Evolutionary conservation across 1,284 basidiomycete genomes (phyloP), one percentile per base, ranked within the genome.

Genomic region (Testicularia cyperi): DNA sequence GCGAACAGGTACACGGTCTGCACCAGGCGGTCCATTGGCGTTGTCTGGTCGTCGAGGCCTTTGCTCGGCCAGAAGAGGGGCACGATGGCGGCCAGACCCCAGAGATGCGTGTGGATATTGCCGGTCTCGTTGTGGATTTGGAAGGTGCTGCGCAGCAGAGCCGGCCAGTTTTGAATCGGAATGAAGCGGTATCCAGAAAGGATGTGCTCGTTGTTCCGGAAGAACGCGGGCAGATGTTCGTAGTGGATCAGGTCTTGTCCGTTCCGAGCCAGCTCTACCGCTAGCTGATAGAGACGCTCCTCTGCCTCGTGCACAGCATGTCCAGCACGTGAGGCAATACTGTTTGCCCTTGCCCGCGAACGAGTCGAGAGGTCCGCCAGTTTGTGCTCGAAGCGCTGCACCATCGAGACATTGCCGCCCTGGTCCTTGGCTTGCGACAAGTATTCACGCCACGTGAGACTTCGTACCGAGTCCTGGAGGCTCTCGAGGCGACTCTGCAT

Each of bases 41-140:
- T 76, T 14, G 74, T 75, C 37, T 69, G 45, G 14, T 56, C 57
- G 26, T 75, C 74, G 10, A 69, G 44, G 3, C 55, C 66, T 31
- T 68, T 67, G 30, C 58, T 56, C 6, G 71, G 66, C 71, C 71
- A 75, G 44, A 73, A 74, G 44, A 74, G 56, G 5, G 65, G 60
- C 18, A 65, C 39, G 28, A 76, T 62, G 10, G 71, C 54, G 6
- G 65, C 36, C 15, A 72, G 55, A 23, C 74, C 74, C 37, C 64
- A 47, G 1, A 76, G 49, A 45, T 76, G 74, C 1, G 71, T 70
- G 46, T 71, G 70, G 21, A 76, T 75, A 51, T 76, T 76, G 44
- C 67, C 66, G 19, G 74, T 76, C 55, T 76, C 74, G 48, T 76
- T 76, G 62, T 76, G 74, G 16, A 75, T 48, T 41, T 72, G 52